Evolutionary conservation across 192 early-diverging fungal species (phyloP).

Genomic region (Mortierella antarctica): DNA sequence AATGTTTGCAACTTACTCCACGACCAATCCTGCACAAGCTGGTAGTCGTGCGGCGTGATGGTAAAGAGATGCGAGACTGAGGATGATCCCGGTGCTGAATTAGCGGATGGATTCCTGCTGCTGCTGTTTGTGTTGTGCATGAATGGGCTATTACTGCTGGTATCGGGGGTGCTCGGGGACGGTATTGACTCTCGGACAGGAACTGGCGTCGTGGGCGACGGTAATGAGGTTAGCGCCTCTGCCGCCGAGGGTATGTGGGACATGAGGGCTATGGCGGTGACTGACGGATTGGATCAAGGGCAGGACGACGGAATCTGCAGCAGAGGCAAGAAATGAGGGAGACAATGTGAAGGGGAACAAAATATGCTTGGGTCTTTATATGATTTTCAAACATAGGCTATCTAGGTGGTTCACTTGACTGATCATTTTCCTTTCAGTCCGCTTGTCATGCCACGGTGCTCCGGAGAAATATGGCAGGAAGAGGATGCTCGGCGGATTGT

Average conservation of each 20-base stretch:
- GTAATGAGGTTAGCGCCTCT: not conserved
- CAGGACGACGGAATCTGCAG: too few species aligned
- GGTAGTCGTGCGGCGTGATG: constrained; percentile 36
- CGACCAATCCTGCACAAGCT: constrained; percentile 36
- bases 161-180: not conserved
- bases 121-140: constrained; percentile 1
- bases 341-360: not conserved
- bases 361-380: not conserved
- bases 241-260: constrained; percentile 1
- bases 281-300: too few species aligned
- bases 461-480: too few species aligned
- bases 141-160: constrained; percentile 4
- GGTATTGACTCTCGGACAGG: not conserved
- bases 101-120: not conserved
- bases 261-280: not conserved
- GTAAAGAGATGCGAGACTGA: constrained; percentile 43
- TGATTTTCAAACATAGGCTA: too few species aligned
- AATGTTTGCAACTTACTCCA: constrained; percentile 33
- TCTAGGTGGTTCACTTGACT: too few species aligned
- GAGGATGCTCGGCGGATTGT: too few species aligned
- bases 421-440: too few species aligned
- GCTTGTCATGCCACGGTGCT: not conserved
- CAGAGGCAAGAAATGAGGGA: constrained; percentile 4
- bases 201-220: not conserved
- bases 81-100: constrained; percentile 12